Conservation (phyloP, 2,329 filamentous ascomycete genomes). For the Salinomyces thailandicus region DNA sequence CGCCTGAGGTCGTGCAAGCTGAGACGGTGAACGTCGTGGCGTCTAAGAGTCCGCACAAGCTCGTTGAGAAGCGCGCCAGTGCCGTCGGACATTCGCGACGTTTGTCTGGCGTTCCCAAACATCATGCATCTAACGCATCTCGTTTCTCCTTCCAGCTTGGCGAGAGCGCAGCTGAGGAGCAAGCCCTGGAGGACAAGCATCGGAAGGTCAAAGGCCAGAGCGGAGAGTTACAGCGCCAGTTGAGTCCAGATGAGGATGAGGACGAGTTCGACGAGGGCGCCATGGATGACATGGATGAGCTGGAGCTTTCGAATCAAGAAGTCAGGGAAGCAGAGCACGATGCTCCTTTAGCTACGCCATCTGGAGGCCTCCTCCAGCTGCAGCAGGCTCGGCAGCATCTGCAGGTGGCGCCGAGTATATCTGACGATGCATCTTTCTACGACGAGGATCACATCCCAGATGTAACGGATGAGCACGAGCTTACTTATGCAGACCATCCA, state of each 20-base stretch:
- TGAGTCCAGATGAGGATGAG: conserved; percentile 22
- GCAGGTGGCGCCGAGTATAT: conserved; percentile 4
- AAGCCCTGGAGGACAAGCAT: conserved; percentile 62
- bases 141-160: conserved; percentile 76
- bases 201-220: conserved; percentile 5
- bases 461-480: conserved; percentile 12
- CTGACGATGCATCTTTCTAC: conserved; percentile 50
- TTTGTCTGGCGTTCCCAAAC: conserved; percentile 26
- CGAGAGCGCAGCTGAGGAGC: conserved; percentile 53
- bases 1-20: conserved; percentile 13
- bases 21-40: conserved; percentile 4
- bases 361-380: not conserved
- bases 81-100: conserved; percentile 20
- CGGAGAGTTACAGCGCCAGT: not conserved
- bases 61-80: conserved; percentile 22
- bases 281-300: conserved; percentile 37
- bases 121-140: conserved; percentile 56
- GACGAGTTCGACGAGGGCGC: conserved; percentile 30
- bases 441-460: conserved; percentile 34
- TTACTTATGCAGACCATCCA: conserved; percentile 23
- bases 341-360: not conserved
- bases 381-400: conserved; percentile 4
- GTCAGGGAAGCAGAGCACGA: conserved; percentile 1
- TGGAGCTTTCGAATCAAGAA: conserved; percentile 27
- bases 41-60: conserved; percentile 10